Evolutionary conservation across 306 rosid genomes (phyloP).

Genomic region (Cucurbita moschata): DNA sequence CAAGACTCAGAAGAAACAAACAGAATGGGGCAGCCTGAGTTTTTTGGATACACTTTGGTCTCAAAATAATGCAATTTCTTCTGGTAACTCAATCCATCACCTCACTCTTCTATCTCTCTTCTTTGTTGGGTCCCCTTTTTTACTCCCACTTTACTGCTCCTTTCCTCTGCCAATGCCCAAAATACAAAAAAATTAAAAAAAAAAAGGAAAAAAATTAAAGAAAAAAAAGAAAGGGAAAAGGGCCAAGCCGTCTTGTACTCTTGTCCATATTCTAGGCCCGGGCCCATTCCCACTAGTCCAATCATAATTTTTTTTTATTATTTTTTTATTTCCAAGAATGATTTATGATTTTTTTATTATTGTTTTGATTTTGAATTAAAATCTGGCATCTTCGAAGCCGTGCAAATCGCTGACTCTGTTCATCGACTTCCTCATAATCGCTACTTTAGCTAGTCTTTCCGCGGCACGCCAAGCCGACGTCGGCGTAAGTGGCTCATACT

Average conservation of each 20-base stretch:
- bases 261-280: slow-evolving; percentile 43
- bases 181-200: neutral
- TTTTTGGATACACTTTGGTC: neutral
- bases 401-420: slow-evolving; percentile 95
- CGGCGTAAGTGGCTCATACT: slow-evolving; percentile 71
- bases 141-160: neutral
- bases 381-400: slow-evolving; percentile 97
- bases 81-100: neutral
- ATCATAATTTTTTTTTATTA: neutral
- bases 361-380: slow-evolving; percentile 27
- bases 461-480: slow-evolving; percentile 99
- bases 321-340: slow-evolving; percentile 4
- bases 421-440: slow-evolving; percentile 91
- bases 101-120: neutral
- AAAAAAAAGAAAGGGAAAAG: slow-evolving; percentile 22
- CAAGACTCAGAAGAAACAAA: neutral
- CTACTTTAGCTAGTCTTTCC: slow-evolving; percentile 80
- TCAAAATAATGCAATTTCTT: slow-evolving; percentile 1
- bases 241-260: slow-evolving; percentile 37
- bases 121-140: slow-evolving; percentile 5
- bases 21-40: neutral
- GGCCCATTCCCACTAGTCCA: slow-evolving; percentile 16
- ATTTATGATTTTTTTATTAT: neutral
- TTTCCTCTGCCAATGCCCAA: neutral
- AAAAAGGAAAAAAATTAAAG: neutral